These are phyloP conservation scores for Acrasis kona DNA, from an alignment of 78 protist species.

Conservation along the genomic window DNA sequence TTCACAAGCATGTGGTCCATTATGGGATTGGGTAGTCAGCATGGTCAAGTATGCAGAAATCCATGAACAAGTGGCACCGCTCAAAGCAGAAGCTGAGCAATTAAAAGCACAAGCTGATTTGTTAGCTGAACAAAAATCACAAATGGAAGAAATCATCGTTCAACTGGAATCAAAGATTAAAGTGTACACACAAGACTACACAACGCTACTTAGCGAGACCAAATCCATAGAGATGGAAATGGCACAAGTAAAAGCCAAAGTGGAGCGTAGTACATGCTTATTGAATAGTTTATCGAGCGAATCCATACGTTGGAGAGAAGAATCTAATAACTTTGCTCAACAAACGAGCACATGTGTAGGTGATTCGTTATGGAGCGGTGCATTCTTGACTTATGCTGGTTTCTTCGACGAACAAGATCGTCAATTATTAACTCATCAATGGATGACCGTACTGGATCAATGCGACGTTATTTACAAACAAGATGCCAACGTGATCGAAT, in stretches of 20 bases:
- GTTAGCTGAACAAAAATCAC: slow-evolving; percentile 19
- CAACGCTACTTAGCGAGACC: slow-evolving; percentile 57
- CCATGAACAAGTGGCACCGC: slow-evolving; percentile 67
- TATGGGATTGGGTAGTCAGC: slow-evolving; percentile 81
- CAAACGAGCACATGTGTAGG: slow-evolving; percentile 80
- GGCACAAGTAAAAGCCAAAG: slow-evolving; percentile 46
- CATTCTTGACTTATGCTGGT: slow-evolving; percentile 87
- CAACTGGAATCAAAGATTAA: not conserved
- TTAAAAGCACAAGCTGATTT: not conserved
- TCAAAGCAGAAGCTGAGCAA: slow-evolving; percentile 18
- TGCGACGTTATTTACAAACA: slow-evolving; percentile 21
- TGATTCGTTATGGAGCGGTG: slow-evolving; percentile 75
- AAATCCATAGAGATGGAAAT: slow-evolving; percentile 55
- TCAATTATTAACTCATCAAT: not conserved
- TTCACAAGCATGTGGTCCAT: slow-evolving; percentile 88
- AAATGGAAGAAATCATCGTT: too few relatives aligned
- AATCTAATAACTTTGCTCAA: slow-evolving; percentile 19
- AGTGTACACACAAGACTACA: slow-evolving; percentile 37
- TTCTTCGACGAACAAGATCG: slow-evolving; percentile 65
- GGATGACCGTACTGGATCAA: slow-evolving; percentile 48
- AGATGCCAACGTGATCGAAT: slow-evolving; percentile 63
- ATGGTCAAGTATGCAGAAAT: slow-evolving; percentile 68
- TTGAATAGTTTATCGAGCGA: slow-evolving; percentile 59
- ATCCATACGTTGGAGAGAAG: slow-evolving; percentile 73
- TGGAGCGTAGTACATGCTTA: slow-evolving; percentile 59